These are phyloP conservation scores for Fusarium ramigenum DNA, from an alignment of 2,329 filamentous ascomycete genomes.

Conservation along the genomic window DNA sequence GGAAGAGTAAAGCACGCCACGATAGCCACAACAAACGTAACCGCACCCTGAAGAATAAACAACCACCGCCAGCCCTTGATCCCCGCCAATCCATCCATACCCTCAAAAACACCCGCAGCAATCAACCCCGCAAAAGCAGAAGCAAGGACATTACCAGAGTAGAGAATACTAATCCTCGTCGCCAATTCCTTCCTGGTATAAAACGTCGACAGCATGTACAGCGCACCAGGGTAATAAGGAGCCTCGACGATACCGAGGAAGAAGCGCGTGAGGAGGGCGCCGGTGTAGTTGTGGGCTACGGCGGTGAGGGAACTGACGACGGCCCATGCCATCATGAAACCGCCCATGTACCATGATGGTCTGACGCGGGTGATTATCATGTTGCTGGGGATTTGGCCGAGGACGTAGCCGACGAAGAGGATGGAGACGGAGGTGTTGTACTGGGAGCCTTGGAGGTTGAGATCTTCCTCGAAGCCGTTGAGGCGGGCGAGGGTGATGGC, in stretches of 20 bases:
- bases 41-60: slow-evolving; percentile 44
- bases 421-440: slow-evolving; percentile 50
- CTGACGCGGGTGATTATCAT: slow-evolving; percentile 53
- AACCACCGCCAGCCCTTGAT: slow-evolving; percentile 48
- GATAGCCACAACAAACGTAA: slow-evolving; percentile 44
- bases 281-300: slow-evolving; percentile 52
- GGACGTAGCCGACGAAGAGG: slow-evolving; percentile 50
- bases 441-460: slow-evolving; percentile 54
- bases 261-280: slow-evolving; percentile 54
- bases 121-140: slow-evolving; percentile 56
- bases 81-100: slow-evolving; percentile 39
- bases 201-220: slow-evolving; percentile 60
- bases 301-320: slow-evolving; percentile 54
- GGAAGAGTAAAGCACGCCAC: slow-evolving; percentile 48
- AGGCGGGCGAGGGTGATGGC: slow-evolving; percentile 67
- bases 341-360: slow-evolving; percentile 56
- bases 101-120: slow-evolving; percentile 53
- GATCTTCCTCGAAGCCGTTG: slow-evolving; percentile 62
- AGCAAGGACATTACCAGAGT: slow-evolving; percentile 51
- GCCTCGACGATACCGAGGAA: slow-evolving; percentile 54
- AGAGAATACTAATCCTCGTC: slow-evolving; percentile 56
- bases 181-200: slow-evolving; percentile 62
- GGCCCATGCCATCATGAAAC: slow-evolving; percentile 51
- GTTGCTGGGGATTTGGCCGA: slow-evolving; percentile 51
- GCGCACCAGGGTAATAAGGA: slow-evolving; percentile 50